Base-by-base conservation (phyloP, 2,329 filamentous ascomycete genomes). In the Fonsecaea erecta region DNA sequence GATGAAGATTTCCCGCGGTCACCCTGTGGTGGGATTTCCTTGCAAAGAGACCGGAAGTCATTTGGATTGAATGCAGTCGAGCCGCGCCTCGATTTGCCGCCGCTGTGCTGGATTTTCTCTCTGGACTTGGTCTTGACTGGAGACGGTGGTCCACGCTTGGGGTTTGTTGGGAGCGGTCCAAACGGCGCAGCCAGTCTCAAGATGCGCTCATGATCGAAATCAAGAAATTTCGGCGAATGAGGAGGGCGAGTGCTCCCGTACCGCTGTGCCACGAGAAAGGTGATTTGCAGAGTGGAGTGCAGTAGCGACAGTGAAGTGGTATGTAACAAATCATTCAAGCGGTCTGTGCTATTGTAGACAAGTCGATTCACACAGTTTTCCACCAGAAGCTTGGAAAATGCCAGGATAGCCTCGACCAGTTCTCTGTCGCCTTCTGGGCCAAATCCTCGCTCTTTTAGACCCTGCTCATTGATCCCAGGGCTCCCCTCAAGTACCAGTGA, bases 361-460 rank as follows among this genome's bases (percentile, higher is more conserved):
- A 93, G 97, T 71, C 96, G 86, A 75, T 99, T 99, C 65, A 94
- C 95, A 78, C 95, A 99, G 75, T 97, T 95, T 76, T 98, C 92
- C 58, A 98, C 81, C 32, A 99, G 83, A 77, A 96, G 86, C 67
- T 90, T 87, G 24, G 93, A 97, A 77, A 99, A 99, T 71, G 86
- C 84, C 66, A 99, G 82, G 60, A 98, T 85, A 32, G 86, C 84
- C 75, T 96, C 89, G 62, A 98, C 81, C 67, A 99, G 83, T 74
- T 90, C 82, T 71, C 88, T 84, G 77, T 99, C 95, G 71, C 91
- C 93, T 73, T 97, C 90, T 60, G 83, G 75, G 1, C 85, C 82
- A 75, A 90, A 92, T 30, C 88, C 90, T 62, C 90, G 77, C 69
- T 83, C 77, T 60, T 78, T 75, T 56, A 92, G 80, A 77, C 82